Base-by-base conservation (phyloP, 768 basidiomycete genomes). In the Holtermannia corniformis region DNA sequence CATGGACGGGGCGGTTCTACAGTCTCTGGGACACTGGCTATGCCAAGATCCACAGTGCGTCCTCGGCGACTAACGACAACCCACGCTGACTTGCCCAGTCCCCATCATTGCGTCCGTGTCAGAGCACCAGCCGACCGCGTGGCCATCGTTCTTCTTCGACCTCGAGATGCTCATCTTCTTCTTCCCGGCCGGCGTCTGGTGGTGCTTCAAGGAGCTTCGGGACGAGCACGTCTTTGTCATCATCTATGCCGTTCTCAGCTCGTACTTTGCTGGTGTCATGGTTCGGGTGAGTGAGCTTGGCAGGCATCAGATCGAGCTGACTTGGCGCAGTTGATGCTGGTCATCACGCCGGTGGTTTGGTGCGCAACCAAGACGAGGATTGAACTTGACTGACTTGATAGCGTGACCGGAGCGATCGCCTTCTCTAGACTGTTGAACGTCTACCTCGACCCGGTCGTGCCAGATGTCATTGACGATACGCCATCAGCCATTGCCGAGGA, bases 61-160 rank as follows among this genome's bases (percentile, higher is more conserved):
- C 25, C 43, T n/a, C 25, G 19, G 44, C 27, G 13, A 3, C 25
- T 23, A 11, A 22, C n/a, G 23, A 26, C 22, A 4, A 14, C 23
- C 1, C 12, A 11, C 26, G 44, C 41, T 56, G 46, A 40, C 41
- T 2, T 22, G 5, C 13, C 1, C 51, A 73, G 72, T 95, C 63
- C 92, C 92, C 23, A 96, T 96, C 75, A 97, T 99, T 62, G 95
- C 95, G 10, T 96, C 92, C 16, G 95, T 99, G 32, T 95, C 91
- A 19, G 95, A 97, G 75, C 95, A 99, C 75, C 95, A 99, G 71
- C 95, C 95, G 16, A 97, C 95, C 4, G 95, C 95, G 32, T 99
- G 95, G 95, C 93, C 95, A 10, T 86, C 95, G 1, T 97, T 97
- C 80, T 97, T 93, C 78, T 97, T 96, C 85, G 95, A 99, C 71